phyloP scores from a whole-genome alignment of 1,284 basidiomycete species.

The Rhodotorula sp. region DNA sequence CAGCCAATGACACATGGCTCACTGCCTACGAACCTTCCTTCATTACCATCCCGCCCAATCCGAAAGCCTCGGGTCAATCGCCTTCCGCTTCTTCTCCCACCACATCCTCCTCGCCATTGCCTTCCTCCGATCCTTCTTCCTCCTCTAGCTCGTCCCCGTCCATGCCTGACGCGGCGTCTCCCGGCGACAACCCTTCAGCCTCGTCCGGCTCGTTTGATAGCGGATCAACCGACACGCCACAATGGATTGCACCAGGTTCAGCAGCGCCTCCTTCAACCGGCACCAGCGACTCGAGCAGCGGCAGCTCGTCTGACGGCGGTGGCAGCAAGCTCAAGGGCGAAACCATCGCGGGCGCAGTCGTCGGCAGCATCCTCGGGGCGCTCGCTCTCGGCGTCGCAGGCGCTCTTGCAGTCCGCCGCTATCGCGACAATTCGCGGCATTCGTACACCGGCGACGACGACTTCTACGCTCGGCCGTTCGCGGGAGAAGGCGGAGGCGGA shows the following conservation, averaged over 20 bases:
- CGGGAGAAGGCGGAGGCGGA: neutral
- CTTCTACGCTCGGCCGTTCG: neutral
- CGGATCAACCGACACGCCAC: neutral
- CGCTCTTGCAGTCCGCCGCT: conserved; percentile 9
- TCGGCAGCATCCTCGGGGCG: conserved; percentile 27
- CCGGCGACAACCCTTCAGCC: neutral
- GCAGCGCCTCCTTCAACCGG: neutral
- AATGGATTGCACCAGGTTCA: conserved; percentile 8
- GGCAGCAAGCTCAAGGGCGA: too few relatives aligned
- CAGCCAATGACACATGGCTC: conserved; percentile 30
- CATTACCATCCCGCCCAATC: conserved; percentile 9
- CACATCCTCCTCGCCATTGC: neutral
- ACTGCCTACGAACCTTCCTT: conserved; percentile 30
- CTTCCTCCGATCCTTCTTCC: neutral
- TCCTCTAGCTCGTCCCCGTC: neutral
- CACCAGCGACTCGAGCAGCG: neutral
- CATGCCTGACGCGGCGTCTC: neutral
- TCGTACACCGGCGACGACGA: conserved; percentile 4
- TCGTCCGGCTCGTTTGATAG: neutral
- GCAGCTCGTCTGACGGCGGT: neutral
- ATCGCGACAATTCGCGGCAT: neutral
- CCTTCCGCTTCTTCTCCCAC: neutral
- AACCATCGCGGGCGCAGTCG: conserved; percentile 29
- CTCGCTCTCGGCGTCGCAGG: conserved; percentile 21
- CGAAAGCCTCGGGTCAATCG: conserved; percentile 17